These are phyloP conservation scores for Tolypocladium ovalisporum DNA, from an alignment of 2,329 filamentous ascomycete species.

Conservation along the genomic window DNA sequence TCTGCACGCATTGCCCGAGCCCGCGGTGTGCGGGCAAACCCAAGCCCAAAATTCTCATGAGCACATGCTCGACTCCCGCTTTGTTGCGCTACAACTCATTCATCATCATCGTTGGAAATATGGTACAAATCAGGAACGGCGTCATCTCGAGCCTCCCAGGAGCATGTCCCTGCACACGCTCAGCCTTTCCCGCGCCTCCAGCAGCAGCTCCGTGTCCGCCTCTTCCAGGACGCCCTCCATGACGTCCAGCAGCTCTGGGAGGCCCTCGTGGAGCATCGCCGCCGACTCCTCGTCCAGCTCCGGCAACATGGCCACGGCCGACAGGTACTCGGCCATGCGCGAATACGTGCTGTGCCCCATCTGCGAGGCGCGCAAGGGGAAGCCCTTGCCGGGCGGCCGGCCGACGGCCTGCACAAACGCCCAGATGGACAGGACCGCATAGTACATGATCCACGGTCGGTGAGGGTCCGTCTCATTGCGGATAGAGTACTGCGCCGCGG, in stretches of 20 bases:
- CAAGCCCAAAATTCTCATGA: background rate
- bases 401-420: conserved; percentile 74
- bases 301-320: conserved; percentile 57
- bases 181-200: conserved; percentile 64
- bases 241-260: conserved; percentile 34
- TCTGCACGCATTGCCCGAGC: background rate
- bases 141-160: conserved; percentile 4
- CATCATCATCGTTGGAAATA: background rate
- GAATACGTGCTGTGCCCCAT: conserved; percentile 18
- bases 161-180: conserved; percentile 42
- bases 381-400: conserved; percentile 33
- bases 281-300: conserved; percentile 59
- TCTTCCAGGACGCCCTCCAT: conserved; percentile 31
- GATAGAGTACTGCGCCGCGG: conserved; percentile 52
- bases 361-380: conserved; percentile 37
- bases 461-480: conserved; percentile 73
- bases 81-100: background rate
- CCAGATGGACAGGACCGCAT: conserved; percentile 77
- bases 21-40: too few species aligned
- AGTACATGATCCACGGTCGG: conserved; percentile 84
- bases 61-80: background rate
- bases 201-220: conserved; percentile 54
- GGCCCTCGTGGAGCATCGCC: conserved; percentile 49
- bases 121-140: background rate
- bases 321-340: conserved; percentile 32